phyloP scores from a whole-genome alignment of 768 basidiomycete genomes.

The Tubosaeta brunneosetosa region DNA sequence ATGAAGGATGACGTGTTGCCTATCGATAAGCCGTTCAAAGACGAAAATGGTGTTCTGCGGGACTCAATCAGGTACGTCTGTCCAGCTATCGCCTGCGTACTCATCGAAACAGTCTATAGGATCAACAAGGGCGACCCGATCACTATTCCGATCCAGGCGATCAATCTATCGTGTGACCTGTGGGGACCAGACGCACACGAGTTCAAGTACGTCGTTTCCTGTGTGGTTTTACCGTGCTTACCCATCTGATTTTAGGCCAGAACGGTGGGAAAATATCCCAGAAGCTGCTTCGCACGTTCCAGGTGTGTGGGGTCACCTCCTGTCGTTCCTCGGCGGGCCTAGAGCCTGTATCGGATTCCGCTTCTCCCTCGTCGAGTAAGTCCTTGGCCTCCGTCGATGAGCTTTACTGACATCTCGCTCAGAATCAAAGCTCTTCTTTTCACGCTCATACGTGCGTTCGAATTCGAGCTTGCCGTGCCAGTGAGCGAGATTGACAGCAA shows the following conservation, averaged over 20 bases:
- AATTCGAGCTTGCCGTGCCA: background rate
- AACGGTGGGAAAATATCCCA: background rate
- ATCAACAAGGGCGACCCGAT: background rate
- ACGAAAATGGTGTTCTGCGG: background rate
- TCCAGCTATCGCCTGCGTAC: background rate
- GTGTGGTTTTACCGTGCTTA: background rate
- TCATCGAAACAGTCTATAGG: background rate
- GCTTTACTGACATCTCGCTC: background rate
- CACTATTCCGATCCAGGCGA: background rate
- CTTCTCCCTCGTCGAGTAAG: background rate
- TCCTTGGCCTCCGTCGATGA: background rate
- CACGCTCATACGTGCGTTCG: background rate
- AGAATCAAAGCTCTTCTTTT: background rate
- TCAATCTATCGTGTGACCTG: background rate
- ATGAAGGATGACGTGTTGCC: constrained; percentile 53
- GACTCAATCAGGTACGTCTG: background rate
- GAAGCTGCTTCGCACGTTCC: background rate
- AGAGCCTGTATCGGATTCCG: background rate
- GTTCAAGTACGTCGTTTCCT: background rate
- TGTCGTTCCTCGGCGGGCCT: background rate
- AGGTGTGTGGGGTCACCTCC: background rate
- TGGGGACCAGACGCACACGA: background rate
- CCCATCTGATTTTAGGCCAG: background rate
- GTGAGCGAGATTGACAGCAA: background rate
- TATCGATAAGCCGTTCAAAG: background rate